A percentile compares a stretch with the other conserved stretches of the same genome.
Evolutionary conservation across 495 filamentous ascomycete species (phyloP).

Genomic region (Symbiotaphrina buchneri): DNA sequence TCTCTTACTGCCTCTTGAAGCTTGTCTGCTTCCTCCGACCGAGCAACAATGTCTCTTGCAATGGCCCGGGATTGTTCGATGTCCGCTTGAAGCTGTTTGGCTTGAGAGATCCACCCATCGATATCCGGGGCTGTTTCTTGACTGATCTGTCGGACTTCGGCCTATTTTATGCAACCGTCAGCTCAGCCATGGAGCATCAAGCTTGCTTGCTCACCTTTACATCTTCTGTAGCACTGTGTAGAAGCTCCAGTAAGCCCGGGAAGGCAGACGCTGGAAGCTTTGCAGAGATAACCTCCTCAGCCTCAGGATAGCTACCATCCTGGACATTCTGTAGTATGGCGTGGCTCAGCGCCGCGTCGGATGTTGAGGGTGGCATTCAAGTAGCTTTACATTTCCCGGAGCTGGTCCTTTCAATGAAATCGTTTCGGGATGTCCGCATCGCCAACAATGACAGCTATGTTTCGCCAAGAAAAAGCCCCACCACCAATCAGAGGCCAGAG

Average conservation of each 20-base stretch:
- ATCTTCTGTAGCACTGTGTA: slow-evolving; percentile 39
- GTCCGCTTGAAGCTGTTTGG: slow-evolving; percentile 61
- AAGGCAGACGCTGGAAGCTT: slow-evolving; percentile 33
- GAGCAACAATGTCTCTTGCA: slow-evolving; percentile 50
- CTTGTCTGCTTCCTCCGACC: slow-evolving; percentile 39
- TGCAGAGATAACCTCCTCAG: slow-evolving; percentile 42
- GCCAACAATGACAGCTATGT: not conserved
- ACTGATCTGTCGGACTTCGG: slow-evolving; percentile 49
- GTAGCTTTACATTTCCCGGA: too few relatives aligned
- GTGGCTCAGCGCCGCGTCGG: slow-evolving; percentile 25
- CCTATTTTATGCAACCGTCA: slow-evolving; percentile 20
- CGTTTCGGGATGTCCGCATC: too few relatives aligned
- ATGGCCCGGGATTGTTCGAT: slow-evolving; percentile 49
- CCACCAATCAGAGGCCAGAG: too few relatives aligned
- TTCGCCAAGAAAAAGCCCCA: too few relatives aligned
- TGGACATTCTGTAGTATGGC: slow-evolving; percentile 51
- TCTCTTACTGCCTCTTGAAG: slow-evolving; percentile 36
- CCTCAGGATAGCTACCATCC: slow-evolving; percentile 49
- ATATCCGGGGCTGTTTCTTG: slow-evolving; percentile 53
- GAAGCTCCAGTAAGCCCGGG: slow-evolving; percentile 34
- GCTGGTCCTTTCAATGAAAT: too few relatives aligned
- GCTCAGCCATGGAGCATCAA: slow-evolving; percentile 3
- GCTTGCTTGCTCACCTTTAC: slow-evolving; percentile 29
- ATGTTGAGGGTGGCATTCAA: slow-evolving; percentile 12
- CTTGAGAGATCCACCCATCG: slow-evolving; percentile 63